These are phyloP conservation scores for Annona squamosa DNA, from an alignment of 164 flowering plant species.

Conservation along the genomic window DNA sequence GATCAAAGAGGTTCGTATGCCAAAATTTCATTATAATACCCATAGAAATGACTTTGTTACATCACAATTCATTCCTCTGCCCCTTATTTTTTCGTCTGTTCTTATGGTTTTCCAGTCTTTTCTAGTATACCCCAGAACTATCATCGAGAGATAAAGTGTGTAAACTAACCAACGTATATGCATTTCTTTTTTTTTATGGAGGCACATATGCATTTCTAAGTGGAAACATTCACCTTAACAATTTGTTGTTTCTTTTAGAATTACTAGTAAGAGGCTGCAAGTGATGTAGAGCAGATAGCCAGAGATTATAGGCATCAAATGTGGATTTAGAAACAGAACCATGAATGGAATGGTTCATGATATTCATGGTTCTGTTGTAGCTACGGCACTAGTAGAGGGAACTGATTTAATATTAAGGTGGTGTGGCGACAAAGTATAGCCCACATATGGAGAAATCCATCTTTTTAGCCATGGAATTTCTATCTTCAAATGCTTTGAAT, in stretches of 20 bases:
- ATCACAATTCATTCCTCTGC: neutral
- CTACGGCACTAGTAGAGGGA: neutral
- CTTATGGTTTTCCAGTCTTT: too few relatives aligned
- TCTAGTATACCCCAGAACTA: too few relatives aligned
- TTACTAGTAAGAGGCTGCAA: neutral
- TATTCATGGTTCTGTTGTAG: too few relatives aligned
- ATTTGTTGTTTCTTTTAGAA: neutral
- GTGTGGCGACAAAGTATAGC: neutral
- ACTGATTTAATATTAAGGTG: neutral
- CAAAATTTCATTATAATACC: neutral
- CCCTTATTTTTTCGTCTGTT: too few relatives aligned
- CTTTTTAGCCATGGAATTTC: neutral
- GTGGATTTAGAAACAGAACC: neutral
- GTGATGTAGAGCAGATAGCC: neutral
- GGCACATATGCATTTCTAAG: neutral
- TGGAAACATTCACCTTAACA: neutral
- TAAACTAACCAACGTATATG: too few relatives aligned
- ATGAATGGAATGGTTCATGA: neutral
- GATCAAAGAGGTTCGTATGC: constrained; percentile 65
- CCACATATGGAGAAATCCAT: neutral
- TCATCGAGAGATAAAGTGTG: too few relatives aligned
- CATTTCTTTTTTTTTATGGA: too few relatives aligned
- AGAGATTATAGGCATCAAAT: neutral
- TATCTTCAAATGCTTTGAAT: neutral
- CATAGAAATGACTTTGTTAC: neutral